Percentiles rank a stretch among this genome's conserved stretches.
Evolutionary conservation across 1,284 basidiomycete genomes (phyloP).

Genomic region (Coniophora puteana): DNA sequence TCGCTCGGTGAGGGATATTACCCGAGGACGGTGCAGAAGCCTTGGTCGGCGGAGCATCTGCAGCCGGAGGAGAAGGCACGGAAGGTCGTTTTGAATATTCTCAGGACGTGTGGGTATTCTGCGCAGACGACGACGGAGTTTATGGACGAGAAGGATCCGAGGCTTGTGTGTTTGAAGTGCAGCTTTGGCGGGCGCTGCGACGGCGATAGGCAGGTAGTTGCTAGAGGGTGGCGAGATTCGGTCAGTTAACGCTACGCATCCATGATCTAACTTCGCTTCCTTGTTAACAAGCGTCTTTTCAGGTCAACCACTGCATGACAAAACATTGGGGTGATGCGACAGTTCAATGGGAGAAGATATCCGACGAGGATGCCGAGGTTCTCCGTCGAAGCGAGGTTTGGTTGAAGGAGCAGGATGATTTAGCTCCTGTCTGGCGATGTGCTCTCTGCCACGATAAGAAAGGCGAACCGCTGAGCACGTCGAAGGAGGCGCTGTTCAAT

Average conservation of each 20-base stretch:
- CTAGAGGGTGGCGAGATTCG: neutral
- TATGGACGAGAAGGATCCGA: constrained; percentile 29
- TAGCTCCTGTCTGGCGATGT: constrained; percentile 24
- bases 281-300: too few relatives aligned
- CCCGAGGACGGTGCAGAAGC: constrained; percentile 22
- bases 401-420: constrained; percentile 12
- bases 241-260: too few relatives aligned
- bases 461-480: constrained; percentile 19
- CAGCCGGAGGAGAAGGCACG: constrained; percentile 27
- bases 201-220: constrained; percentile 19
- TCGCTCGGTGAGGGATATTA: constrained; percentile 24
- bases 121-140: constrained; percentile 34
- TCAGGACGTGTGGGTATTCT: constrained; percentile 35
- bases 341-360: constrained; percentile 26
- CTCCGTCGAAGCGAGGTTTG: constrained; percentile 12
- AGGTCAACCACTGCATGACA: constrained; percentile 30
- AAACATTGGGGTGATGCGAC: constrained; percentile 26
- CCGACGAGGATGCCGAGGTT: constrained; percentile 18
- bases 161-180: constrained; percentile 32
- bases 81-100: constrained; percentile 28
- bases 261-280: too few relatives aligned
- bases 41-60: constrained; percentile 30
- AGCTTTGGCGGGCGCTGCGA: constrained; percentile 27
- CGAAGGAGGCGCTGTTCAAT: constrained; percentile 11
- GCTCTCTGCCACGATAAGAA: constrained; percentile 21